Evolutionary conservation across 495 filamentous ascomycete species (phyloP).

Genomic region (Hypoxylon fuscum): DNA sequence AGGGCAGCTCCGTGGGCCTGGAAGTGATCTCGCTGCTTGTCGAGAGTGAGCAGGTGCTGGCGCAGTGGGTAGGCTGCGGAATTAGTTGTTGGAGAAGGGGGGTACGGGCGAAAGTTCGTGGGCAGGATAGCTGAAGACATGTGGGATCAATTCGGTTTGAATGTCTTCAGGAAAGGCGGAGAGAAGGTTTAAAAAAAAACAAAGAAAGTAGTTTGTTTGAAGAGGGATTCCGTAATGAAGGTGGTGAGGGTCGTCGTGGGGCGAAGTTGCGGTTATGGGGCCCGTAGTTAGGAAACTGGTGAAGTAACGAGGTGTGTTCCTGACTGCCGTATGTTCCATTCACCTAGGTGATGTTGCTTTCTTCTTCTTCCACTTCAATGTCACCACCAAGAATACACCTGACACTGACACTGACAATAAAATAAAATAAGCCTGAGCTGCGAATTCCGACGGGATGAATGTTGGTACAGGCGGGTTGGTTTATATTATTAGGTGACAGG

Average conservation of each 20-base stretch:
- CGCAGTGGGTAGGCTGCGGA: slow-evolving; percentile 17
- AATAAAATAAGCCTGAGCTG: neutral
- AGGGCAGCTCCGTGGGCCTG: slow-evolving; percentile 22
- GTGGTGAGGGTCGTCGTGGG: slow-evolving; percentile 6
- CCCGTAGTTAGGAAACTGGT: slow-evolving; percentile 7
- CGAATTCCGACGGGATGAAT: slow-evolving; percentile 13
- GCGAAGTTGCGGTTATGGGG: neutral
- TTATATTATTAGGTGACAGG: slow-evolving; percentile 29
- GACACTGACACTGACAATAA: too few relatives aligned
- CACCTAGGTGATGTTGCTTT: slow-evolving; percentile 21
- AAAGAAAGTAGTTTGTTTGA: neutral
- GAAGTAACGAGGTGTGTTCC: slow-evolving; percentile 31
- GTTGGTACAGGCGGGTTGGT: slow-evolving; percentile 26
- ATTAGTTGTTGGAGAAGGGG: slow-evolving; percentile 35
- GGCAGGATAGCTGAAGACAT: slow-evolving; percentile 43
- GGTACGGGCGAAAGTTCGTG: slow-evolving; percentile 38
- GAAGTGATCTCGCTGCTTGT: slow-evolving; percentile 23
- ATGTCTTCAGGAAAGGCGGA: slow-evolving; percentile 13
- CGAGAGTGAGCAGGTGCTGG: slow-evolving; percentile 9
- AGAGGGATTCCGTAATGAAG: slow-evolving; percentile 12
- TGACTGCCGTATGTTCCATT: slow-evolving; percentile 34
- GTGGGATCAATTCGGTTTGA: slow-evolving; percentile 35
- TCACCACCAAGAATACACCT: neutral
- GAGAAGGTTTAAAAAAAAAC: slow-evolving; percentile 16
- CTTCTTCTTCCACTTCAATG: slow-evolving; percentile 4